These are phyloP conservation scores for Lactifluus rugatus DNA, from an alignment of 768 basidiomycete species.

Conservation along the genomic window DNA sequence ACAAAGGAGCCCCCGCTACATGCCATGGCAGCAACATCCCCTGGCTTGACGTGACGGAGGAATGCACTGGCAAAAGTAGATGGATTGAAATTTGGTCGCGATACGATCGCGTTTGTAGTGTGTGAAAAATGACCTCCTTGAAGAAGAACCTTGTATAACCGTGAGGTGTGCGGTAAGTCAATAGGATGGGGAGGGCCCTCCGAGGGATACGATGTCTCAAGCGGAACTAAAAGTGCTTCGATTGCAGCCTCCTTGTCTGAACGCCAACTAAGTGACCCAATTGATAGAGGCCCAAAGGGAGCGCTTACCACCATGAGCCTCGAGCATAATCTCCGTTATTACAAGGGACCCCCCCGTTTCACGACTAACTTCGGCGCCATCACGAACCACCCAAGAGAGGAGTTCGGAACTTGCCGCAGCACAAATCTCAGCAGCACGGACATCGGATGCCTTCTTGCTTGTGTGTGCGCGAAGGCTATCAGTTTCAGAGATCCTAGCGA, in stretches of 20 bases:
- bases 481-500: slow-evolving; percentile 60
- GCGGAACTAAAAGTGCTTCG: slow-evolving; percentile 47
- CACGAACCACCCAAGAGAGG: slow-evolving; percentile 56
- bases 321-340: slow-evolving; percentile 74
- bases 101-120: slow-evolving; percentile 43
- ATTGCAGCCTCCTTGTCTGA: slow-evolving; percentile 64
- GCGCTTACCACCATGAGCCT: slow-evolving; percentile 68
- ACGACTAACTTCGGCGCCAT: slow-evolving; percentile 50
- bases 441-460: slow-evolving; percentile 68
- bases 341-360: slow-evolving; percentile 78
- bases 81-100: slow-evolving; percentile 45
- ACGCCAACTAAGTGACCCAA: background rate
- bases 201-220: slow-evolving; percentile 49
- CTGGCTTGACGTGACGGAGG: slow-evolving; percentile 42
- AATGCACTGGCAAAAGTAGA: slow-evolving; percentile 50
- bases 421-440: slow-evolving; percentile 62
- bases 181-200: slow-evolving; percentile 55
- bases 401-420: slow-evolving; percentile 65
- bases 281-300: background rate
- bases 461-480: slow-evolving; percentile 59
- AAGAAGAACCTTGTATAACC: slow-evolving; percentile 80
- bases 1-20: slow-evolving; percentile 61
- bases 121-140: slow-evolving; percentile 87
- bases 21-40: slow-evolving; percentile 46
- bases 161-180: slow-evolving; percentile 71